Evolutionary conservation across 768 basidiomycete genomes (phyloP).

Genomic region (Hypsizygus marmoreus): DNA sequence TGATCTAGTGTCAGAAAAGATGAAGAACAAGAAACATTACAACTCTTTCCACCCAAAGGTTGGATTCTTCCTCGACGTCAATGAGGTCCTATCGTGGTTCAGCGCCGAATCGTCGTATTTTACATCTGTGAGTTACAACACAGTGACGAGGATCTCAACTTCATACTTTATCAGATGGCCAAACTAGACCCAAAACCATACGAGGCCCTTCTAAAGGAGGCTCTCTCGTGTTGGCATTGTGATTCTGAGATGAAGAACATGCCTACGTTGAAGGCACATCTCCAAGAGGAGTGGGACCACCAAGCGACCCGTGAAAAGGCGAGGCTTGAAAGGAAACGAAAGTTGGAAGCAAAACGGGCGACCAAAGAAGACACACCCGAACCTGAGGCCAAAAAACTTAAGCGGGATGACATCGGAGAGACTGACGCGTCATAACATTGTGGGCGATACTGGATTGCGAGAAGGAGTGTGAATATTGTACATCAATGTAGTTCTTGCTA

Average conservation of each 20-base stretch:
- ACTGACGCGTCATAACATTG: no score
- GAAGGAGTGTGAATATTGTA: no score
- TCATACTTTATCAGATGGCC: conserved; percentile 45
- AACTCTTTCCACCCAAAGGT: conserved; percentile 86
- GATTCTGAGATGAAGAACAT: conserved; percentile 64
- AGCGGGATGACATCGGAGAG: no score
- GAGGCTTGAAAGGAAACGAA: conserved; percentile 42
- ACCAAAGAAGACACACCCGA: conserved; percentile 4
- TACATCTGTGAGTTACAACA: conserved; percentile 41
- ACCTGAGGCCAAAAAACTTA: conserved; percentile 13
- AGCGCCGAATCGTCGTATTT: conserved; percentile 63
- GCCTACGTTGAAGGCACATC: conserved; percentile 71
- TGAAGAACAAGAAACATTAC: conserved; percentile 91
- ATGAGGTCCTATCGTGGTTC: conserved; percentile 82
- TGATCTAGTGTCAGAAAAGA: conserved; percentile 64
- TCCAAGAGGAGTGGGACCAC: conserved; percentile 72
- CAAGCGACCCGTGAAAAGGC: conserved; percentile 43
- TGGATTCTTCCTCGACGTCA: conserved; percentile 81
- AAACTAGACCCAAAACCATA: conserved; percentile 53
- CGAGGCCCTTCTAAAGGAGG: conserved; percentile 67
- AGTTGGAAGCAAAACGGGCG: conserved; percentile 29
- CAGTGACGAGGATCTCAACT: neutral
- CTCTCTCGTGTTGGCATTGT: conserved; percentile 74
- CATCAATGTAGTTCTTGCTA: no score
- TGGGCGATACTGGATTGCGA: no score